Conservation (phyloP, 2,329 filamentous ascomycete genomes). For the Pseudogymnoascus sp. region DNA sequence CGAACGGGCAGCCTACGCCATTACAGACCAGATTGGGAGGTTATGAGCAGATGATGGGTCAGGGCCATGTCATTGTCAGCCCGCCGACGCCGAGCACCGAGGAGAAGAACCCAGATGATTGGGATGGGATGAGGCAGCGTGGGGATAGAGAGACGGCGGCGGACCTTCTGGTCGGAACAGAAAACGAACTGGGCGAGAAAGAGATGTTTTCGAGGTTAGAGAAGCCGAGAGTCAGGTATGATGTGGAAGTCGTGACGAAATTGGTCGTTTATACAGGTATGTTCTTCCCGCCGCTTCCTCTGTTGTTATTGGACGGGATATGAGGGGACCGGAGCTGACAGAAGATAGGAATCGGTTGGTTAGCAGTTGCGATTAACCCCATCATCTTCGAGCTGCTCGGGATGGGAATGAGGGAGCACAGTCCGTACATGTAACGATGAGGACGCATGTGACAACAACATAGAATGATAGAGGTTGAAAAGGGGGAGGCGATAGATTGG, state of each 20-base stretch:
- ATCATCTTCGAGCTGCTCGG: slow-evolving; percentile 37
- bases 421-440: not conserved
- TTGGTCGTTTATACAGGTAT: slow-evolving; percentile 86
- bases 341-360: slow-evolving; percentile 66
- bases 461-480: not conserved
- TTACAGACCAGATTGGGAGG: slow-evolving; percentile 45
- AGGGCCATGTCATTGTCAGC: slow-evolving; percentile 42
- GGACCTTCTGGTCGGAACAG: slow-evolving; percentile 35
- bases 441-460: not conserved
- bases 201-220: slow-evolving; percentile 81
- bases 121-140: slow-evolving; percentile 24
- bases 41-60: slow-evolving; percentile 69
- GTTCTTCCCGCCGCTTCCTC: slow-evolving; percentile 25
- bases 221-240: slow-evolving; percentile 84
- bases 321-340: not conserved
- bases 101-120: slow-evolving; percentile 28
- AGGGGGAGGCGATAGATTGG: not conserved
- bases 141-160: slow-evolving; percentile 27
- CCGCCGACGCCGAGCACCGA: slow-evolving; percentile 28
- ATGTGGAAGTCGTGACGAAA: slow-evolving; percentile 98
- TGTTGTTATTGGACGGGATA: not conserved
- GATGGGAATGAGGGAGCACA: slow-evolving; percentile 27
- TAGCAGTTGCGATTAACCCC: slow-evolving; percentile 50
- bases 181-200: slow-evolving; percentile 52
- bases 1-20: slow-evolving; percentile 35